Evolutionary conservation across 805 yeast genomes (phyloP).

Genomic region (Sugiyamaella floridensis): DNA sequence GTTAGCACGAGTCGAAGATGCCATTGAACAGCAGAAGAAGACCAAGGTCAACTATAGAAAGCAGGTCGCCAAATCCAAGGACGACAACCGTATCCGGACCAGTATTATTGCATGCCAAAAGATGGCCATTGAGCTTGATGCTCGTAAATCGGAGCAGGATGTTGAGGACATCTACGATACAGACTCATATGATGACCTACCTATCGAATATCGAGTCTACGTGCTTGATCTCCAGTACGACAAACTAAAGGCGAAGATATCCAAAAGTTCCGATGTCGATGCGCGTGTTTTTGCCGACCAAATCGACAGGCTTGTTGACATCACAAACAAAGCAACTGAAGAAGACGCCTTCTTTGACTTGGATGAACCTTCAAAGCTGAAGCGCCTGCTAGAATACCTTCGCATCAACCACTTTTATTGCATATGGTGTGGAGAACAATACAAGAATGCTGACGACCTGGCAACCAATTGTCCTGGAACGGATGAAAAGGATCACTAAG

Average conservation of each 20-base stretch:
- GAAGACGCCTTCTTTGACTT: conserved; percentile 28
- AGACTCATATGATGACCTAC: conserved; percentile 18
- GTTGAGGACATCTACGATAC: conserved; percentile 5
- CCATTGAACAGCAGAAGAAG: conserved; percentile 1
- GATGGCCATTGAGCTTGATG: conserved; percentile 10
- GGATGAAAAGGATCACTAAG: conserved; percentile 37
- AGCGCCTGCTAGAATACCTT: conserved; percentile 34
- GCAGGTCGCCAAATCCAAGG: background rate
- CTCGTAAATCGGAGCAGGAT: conserved; percentile 1
- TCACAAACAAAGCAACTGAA: conserved; percentile 21
- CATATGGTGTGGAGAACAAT: conserved; percentile 44
- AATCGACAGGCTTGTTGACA: background rate
- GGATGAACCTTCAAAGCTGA: conserved; percentile 24
- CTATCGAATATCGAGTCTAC: conserved; percentile 6
- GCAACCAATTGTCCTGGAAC: conserved; percentile 44
- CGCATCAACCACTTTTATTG: conserved; percentile 40
- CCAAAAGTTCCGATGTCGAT: background rate
- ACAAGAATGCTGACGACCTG: conserved; percentile 34
- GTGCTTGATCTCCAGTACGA: conserved; percentile 2
- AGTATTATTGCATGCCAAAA: conserved; percentile 3
- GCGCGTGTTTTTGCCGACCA: background rate
- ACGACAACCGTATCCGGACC: background rate
- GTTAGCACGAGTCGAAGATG: conserved; percentile 8
- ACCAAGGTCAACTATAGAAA: conserved; percentile 6
- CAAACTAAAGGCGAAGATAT: background rate